A percentile compares a stretch with the other conserved stretches of the same genome.
Conservation (phyloP, 345 rosid genomes). For the Cardamine occulta region DNA sequence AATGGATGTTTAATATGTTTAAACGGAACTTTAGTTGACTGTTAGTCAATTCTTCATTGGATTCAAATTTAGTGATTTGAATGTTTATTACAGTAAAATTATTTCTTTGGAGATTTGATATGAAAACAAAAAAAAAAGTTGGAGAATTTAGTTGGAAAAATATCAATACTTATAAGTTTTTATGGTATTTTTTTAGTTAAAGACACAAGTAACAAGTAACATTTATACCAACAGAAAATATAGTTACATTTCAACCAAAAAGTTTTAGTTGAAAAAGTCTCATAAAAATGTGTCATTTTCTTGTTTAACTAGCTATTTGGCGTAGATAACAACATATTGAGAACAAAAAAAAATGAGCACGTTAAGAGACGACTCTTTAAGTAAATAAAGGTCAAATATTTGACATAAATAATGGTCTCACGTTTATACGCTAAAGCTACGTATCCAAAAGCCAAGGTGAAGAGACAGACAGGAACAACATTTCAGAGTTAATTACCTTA, state of each 20-base stretch:
- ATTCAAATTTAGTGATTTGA: too few relatives aligned
- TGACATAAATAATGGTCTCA: constrained; percentile 3
- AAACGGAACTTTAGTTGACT: too few relatives aligned
- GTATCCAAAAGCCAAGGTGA: background rate
- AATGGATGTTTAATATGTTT: too few relatives aligned
- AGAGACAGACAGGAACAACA: background rate
- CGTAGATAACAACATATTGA: background rate
- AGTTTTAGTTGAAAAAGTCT: background rate
- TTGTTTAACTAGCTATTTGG: background rate
- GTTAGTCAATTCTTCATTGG: too few relatives aligned
- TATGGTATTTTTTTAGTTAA: too few relatives aligned
- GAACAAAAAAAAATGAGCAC: background rate
- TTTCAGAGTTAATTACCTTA: background rate
- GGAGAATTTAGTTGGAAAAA: too few relatives aligned
- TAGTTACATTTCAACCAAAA: background rate
- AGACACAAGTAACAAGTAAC: background rate
- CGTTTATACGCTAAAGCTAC: constrained; percentile 17
- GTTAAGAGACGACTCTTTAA: background rate
- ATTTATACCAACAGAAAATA: background rate
- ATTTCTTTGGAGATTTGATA: too few relatives aligned
- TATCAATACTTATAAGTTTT: too few relatives aligned
- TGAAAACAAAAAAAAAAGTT: too few relatives aligned
- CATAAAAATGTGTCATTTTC: background rate
- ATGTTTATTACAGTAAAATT: too few relatives aligned
- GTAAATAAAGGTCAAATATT: background rate